These are phyloP conservation scores for Globisporangium ultimum DNA, from an alignment of 352 stramenopile genomes.

Conservation along the genomic window DNA sequence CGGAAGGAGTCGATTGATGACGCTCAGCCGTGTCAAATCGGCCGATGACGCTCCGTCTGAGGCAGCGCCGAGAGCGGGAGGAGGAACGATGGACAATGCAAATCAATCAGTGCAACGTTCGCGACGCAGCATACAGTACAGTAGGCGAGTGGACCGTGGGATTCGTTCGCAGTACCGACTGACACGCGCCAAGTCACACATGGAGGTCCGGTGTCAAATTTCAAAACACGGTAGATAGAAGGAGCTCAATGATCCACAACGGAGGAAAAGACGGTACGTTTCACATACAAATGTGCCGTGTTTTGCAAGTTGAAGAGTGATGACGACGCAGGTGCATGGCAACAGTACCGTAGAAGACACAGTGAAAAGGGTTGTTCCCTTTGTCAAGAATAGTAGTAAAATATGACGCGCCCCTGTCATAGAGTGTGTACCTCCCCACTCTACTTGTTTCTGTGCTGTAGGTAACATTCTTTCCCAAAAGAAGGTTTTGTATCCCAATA, in stretches of 20 bases:
- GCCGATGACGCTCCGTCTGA: background rate
- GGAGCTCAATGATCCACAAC: background rate
- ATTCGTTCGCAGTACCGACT: constrained; percentile 6
- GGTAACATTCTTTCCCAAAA: background rate
- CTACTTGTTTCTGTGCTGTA: background rate
- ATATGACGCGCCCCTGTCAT: background rate
- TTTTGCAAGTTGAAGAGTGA: constrained; percentile 3
- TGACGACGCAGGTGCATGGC: background rate
- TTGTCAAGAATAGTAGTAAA: background rate
- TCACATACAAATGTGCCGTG: background rate
- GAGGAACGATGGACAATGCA: too few relatives aligned
- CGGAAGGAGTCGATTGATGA: too few relatives aligned
- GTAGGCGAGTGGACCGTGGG: background rate
- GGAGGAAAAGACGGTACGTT: background rate
- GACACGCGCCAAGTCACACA: constrained; percentile 1
- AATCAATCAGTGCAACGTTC: background rate
- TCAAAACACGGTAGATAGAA: background rate
- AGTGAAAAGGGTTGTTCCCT: background rate
- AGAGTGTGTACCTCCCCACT: background rate
- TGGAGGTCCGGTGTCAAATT: too few relatives aligned
- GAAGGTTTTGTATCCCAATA: too few relatives aligned
- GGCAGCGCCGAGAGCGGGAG: background rate
- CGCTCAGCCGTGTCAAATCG: too few relatives aligned
- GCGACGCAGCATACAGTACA: background rate
- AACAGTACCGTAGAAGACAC: background rate